Evolutionary conservation across 306 rosid genomes (phyloP), one percentile per base, ranked within the genome.

Genomic region (Begonia masoniana): DNA sequence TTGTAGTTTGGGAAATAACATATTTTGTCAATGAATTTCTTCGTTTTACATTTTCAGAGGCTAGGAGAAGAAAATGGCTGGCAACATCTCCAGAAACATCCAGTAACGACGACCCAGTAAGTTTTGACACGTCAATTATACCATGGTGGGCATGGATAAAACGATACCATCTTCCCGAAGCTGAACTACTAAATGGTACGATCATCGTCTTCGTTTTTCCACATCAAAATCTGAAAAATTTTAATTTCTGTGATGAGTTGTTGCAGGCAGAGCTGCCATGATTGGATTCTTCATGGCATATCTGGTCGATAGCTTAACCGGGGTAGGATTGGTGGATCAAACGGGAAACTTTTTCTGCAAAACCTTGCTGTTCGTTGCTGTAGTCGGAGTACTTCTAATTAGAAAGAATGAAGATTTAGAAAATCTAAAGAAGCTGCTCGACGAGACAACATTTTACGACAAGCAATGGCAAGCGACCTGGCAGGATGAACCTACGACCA

Each of bases 111-210:
- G 73, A 58, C 13, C 99, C 94, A 43, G 73, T 91, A 19, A 61
- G 81, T 50, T 91, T 91, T 67, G 99, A 86, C 75, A 83, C 99
- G 26, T 83, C 96, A 71, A 83, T 86, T 51, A 53, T 91, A 43
- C 99, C 99, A 24, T 91, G 99, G 99, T 91, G 96, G 99, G 96
- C 96, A 51, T 91, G 99, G 99, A 66, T 77, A 6, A 92, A 86
- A 75, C 76, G 96, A 63, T 92, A 81, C 79, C 99, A 92, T 71
- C 83, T 92, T 66, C 99, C 99, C 43, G 99, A 91, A 71, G 99
- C 99, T 19, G 99, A 91, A 64, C 74, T 68, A 43, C 96, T 91
- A 15, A 91, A 91, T 68, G 99, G 99, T 91, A 56, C 58, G 80
- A 73, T 61, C 59, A 15, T 10, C 8, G 12, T 6, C 9, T 31